Evolutionary conservation across 108 stramenopile genomes (phyloP).

Genomic region (Cyclotella cryptica): DNA sequence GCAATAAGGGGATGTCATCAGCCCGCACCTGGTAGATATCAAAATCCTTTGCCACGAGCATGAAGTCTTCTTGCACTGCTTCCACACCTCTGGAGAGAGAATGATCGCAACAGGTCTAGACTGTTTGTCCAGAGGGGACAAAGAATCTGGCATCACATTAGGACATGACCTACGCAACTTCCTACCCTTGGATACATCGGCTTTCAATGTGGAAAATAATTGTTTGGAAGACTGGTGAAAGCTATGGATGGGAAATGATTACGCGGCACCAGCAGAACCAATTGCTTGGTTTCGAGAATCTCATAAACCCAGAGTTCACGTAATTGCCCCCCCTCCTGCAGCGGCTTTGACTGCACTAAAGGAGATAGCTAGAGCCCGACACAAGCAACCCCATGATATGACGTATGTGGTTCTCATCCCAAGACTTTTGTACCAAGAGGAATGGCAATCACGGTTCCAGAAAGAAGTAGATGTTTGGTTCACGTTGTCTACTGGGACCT

Average conservation of each 20-base stretch:
- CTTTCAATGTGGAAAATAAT: neutral
- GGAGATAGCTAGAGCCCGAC: neutral
- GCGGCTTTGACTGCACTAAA: conserved; percentile 6
- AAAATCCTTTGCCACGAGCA: neutral
- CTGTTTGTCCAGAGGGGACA: conserved; percentile 15
- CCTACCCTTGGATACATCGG: neutral
- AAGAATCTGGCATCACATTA: conserved; percentile 6
- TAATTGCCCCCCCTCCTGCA: conserved; percentile 6
- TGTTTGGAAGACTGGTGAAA: neutral
- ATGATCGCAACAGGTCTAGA: conserved; percentile 28
- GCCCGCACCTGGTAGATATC: conserved; percentile 4
- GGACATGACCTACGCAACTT: neutral
- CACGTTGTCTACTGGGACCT: neutral
- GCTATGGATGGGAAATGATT: neutral
- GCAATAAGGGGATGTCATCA: conserved; percentile 16
- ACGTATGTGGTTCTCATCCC: conserved; percentile 7
- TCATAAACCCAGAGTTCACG: neutral
- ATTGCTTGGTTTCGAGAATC: neutral
- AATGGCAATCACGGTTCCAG: conserved; percentile 4
- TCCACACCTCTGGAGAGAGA: conserved; percentile 25
- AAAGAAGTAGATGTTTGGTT: conserved; percentile 14
- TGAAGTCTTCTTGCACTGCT: conserved; percentile 12
- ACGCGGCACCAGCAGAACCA: neutral
- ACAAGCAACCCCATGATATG: neutral
- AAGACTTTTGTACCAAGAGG: conserved; percentile 12